Evolutionary conservation across 2,329 filamentous ascomycete species (phyloP), one percentile per base, ranked within the genome.

Genomic region (Fusarium pseudocircinatum): DNA sequence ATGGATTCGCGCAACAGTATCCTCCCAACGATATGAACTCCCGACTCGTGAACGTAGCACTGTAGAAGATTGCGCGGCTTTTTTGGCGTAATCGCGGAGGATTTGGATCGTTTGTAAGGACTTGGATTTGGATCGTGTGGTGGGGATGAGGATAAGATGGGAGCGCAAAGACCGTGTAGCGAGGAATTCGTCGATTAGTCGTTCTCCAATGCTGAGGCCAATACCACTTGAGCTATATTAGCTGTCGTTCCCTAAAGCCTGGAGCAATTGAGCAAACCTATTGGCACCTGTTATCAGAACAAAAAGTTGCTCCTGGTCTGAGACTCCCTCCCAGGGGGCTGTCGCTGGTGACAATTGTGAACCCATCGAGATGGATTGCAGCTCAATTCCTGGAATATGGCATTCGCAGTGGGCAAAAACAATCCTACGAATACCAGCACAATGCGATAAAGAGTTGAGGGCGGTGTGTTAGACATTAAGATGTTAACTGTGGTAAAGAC

Each of bases 111-210:
- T 96, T 66, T 93, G 91, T 67, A 88, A 87, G 57, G 92, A 93
- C 84, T 98, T 98, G 69, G 86, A 84, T 47, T 86, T 80, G 77
- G 91, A 92, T 73, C 96, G 93, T 2, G 96, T 97, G 11, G 94
- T 97, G 72, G 94, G 91, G 72, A 98, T 90, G 61, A 98, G 87
- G 75, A 94, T 89, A 49, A 98, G 89, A 78, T 92, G 90, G 64
- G 93, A 88, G 36, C 87, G 85, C 54, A 90, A 85, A 36, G 92
- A 89, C 40, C 90, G 91, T 18, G 90, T 89, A 67, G 86, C 84
- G 67, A 97, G 90, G 85, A 97, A 98, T 78, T 97, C 94, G 84
- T 97, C 94, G 76, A 97, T 96, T 63, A 97, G 87, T 69, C 94
- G 93, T 79, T 93, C 90, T 80, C 93, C 93, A 75, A 94, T 95